Evolutionary conservation across 768 basidiomycete species (phyloP).

Genomic region (Rhodotorula kratochvilovae): DNA sequence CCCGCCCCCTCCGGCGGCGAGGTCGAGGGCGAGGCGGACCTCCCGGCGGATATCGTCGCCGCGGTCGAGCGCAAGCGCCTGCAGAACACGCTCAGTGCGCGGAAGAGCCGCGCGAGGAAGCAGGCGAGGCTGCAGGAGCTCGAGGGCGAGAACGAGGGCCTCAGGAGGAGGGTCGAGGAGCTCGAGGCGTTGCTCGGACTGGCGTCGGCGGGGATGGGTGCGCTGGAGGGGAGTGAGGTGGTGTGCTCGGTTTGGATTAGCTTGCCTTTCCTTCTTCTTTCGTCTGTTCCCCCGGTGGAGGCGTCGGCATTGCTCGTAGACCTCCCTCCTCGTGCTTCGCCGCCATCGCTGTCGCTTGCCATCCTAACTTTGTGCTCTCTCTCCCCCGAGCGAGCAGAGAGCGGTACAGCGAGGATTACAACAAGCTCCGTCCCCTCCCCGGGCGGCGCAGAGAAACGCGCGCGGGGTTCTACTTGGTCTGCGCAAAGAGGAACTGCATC

Average conservation of each 20-base stretch:
- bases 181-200: background rate
- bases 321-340: too few relatives aligned
- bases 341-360: too few relatives aligned
- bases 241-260: too few relatives aligned
- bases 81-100: slow-evolving; percentile 77
- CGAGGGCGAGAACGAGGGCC: slow-evolving; percentile 6
- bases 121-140: slow-evolving; percentile 7
- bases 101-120: slow-evolving; percentile 51
- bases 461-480: background rate
- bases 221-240: background rate
- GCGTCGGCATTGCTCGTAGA: too few relatives aligned
- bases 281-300: too few relatives aligned
- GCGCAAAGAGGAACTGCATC: slow-evolving; percentile 76
- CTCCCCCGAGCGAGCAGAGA: too few relatives aligned
- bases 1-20: background rate
- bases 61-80: slow-evolving; percentile 71
- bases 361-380: too few relatives aligned
- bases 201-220: background rate
- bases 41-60: slow-evolving; percentile 45
- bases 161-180: background rate
- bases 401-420: background rate
- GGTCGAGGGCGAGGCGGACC: background rate
- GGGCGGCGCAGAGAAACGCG: too few relatives aligned
- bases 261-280: background rate
- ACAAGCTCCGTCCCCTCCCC: background rate